These are phyloP conservation scores for Grosmannia huntii DNA, from an alignment of 2,329 filamentous ascomycete genomes.

Conservation along the genomic window DNA sequence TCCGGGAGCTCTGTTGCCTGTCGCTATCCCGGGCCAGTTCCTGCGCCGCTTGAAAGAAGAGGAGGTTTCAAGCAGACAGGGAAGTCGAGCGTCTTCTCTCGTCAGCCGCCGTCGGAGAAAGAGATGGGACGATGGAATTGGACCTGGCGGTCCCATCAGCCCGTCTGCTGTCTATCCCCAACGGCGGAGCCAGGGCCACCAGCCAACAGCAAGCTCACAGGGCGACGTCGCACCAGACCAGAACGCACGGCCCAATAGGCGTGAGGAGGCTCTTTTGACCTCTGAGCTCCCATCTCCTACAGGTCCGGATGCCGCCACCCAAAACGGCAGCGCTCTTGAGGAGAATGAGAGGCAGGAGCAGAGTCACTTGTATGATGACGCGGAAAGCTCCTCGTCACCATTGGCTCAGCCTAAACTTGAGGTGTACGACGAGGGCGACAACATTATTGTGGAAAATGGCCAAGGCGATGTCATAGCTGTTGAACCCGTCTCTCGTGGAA, in stretches of 20 bases:
- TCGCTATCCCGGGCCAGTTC: conserved; percentile 63
- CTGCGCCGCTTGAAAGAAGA: conserved; percentile 75
- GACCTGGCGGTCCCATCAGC: conserved; percentile 74
- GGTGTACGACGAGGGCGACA: conserved; percentile 66
- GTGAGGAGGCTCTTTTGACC: conserved; percentile 4
- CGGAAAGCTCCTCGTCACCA: conserved; percentile 7
- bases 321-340: neutral
- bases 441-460: conserved; percentile 71
- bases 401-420: conserved; percentile 32
- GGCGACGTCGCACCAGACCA: conserved; percentile 9
- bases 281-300: conserved; percentile 4
- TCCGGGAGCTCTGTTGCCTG: conserved; percentile 58
- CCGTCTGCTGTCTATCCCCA: conserved; percentile 79
- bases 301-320: neutral
- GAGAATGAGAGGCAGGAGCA: neutral
- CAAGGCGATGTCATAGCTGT: conserved; percentile 76
- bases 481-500: conserved; percentile 27
- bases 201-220: neutral
- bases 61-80: conserved; percentile 37
- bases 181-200: conserved; percentile 17
- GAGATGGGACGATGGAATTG: conserved; percentile 58
- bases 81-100: conserved; percentile 47
- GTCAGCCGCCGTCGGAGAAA: conserved; percentile 51
- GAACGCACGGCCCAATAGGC: conserved; percentile 15
- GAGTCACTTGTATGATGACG: conserved; percentile 7